Evolutionary conservation across 176 grass and related monocot genomes (phyloP).

Genomic region (Avena insularis): DNA sequence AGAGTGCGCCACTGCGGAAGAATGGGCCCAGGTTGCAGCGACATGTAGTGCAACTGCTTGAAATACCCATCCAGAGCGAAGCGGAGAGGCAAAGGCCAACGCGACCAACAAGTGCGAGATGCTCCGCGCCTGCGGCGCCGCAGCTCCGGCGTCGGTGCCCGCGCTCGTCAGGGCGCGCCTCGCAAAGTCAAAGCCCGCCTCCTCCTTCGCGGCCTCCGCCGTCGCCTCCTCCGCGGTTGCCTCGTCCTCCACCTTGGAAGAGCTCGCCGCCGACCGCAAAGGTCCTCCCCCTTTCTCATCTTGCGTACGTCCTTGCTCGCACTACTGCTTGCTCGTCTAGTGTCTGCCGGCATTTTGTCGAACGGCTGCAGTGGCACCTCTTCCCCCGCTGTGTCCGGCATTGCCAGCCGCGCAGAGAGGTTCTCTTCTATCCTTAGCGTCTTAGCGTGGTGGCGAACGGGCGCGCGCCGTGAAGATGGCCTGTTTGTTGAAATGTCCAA

Average conservation of each 20-base stretch:
- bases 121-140: constrained; percentile 56
- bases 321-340: neutral
- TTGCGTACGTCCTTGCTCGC: neutral
- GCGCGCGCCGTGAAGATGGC: neutral
- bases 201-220: constrained; percentile 35
- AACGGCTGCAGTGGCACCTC: neutral
- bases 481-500: constrained; percentile 60
- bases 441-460: too few relatives aligned
- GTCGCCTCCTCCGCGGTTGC: constrained; percentile 1
- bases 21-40: constrained; percentile 23
- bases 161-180: constrained; percentile 58
- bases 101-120: constrained; percentile 1
- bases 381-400: neutral
- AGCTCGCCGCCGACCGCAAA: constrained; percentile 79
- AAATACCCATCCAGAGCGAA: constrained; percentile 24
- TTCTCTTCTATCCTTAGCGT: neutral
- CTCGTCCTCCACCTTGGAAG: constrained; percentile 55
- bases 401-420: neutral
- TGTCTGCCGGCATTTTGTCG: constrained; percentile 5
- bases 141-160: constrained; percentile 37
- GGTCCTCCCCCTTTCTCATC: constrained; percentile 43
- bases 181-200: constrained; percentile 34
- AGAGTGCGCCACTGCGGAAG: neutral
- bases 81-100: neutral
- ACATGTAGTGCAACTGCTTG: neutral